Conservation (phyloP, 2,329 filamentous ascomycete genomes). For the Endothia cerciana region DNA sequence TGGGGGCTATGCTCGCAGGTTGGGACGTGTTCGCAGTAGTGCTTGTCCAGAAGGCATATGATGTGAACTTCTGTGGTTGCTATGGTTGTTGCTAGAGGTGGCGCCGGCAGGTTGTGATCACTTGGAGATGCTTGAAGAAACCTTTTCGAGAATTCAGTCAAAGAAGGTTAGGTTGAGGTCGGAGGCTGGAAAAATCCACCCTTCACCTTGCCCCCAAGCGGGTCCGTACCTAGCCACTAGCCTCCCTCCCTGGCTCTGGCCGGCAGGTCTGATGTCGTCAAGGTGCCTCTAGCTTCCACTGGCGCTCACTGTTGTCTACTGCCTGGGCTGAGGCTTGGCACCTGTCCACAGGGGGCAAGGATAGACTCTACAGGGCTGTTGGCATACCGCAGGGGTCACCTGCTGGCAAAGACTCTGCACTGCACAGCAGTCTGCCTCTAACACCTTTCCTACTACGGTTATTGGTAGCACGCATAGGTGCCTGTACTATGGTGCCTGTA, state of each 20-base stretch:
- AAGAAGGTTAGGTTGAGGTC: conserved; percentile 11
- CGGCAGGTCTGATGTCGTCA: neutral
- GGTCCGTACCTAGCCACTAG: conserved; percentile 8
- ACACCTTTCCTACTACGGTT: too few species aligned
- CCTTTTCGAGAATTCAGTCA: conserved; percentile 14
- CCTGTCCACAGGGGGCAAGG: neutral
- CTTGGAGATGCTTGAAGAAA: conserved; percentile 14
- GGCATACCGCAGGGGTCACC: neutral
- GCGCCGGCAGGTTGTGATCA: conserved; percentile 9
- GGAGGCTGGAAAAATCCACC: conserved; percentile 15
- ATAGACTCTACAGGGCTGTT: neutral
- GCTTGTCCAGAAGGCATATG: neutral
- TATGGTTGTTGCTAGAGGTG: neutral
- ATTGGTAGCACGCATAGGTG: too few species aligned
- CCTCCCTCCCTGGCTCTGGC: neutral
- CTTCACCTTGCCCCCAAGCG: conserved; percentile 9
- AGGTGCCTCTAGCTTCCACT: neutral
- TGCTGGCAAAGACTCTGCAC: neutral
- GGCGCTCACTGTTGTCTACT: neutral
- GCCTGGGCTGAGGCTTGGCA: conserved; percentile 1
- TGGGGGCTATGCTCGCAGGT: neutral
- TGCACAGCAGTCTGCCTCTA: neutral
- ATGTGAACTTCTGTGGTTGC: neutral
- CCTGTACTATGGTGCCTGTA: too few species aligned
- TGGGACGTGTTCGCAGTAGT: neutral